These are phyloP conservation scores for Pleurotus eryngii DNA, from an alignment of 768 basidiomycete species.

Conservation along the genomic window DNA sequence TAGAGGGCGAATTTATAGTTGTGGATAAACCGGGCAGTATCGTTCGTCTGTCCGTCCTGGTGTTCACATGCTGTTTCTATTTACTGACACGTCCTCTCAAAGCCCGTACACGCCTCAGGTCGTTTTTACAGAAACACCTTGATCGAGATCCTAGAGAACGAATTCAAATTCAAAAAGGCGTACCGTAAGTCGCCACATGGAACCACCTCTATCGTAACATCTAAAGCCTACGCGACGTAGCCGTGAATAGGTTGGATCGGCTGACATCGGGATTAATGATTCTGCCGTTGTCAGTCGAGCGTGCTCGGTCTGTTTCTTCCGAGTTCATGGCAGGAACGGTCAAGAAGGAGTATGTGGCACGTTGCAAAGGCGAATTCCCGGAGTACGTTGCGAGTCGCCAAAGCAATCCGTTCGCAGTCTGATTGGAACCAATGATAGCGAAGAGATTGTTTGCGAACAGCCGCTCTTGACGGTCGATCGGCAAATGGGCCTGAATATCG, in stretches of 20 bases:
- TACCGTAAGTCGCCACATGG: conserved; percentile 62
- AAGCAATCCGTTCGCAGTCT: background rate
- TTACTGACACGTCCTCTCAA: conserved; percentile 10
- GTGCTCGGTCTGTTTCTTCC: conserved; percentile 66
- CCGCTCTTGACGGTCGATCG: conserved; percentile 90
- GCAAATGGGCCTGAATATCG: conserved; percentile 95
- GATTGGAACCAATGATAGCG: conserved; percentile 37
- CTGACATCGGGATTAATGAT: conserved; percentile 96
- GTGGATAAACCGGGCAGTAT: conserved; percentile 97
- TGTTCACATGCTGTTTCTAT: conserved; percentile 7
- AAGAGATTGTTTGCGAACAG: conserved; percentile 78
- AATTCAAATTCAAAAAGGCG: conserved; percentile 77
- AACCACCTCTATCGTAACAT: background rate
- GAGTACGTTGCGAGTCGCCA: conserved; percentile 47
- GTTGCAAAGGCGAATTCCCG: conserved; percentile 84
- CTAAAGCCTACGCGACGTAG: conserved; percentile 37
- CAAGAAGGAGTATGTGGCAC: conserved; percentile 89
- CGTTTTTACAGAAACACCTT: conserved; percentile 88
- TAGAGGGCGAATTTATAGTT: conserved; percentile 79
- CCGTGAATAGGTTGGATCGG: conserved; percentile 91
- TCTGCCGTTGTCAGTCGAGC: conserved; percentile 67
- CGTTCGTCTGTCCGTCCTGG: conserved; percentile 50
- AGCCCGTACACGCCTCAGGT: conserved; percentile 93
- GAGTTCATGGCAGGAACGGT: conserved; percentile 85
- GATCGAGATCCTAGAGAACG: conserved; percentile 79